Conservation (phyloP, 225 moss, liverwort and hornwort species). For the Neckera pumila region DNA sequence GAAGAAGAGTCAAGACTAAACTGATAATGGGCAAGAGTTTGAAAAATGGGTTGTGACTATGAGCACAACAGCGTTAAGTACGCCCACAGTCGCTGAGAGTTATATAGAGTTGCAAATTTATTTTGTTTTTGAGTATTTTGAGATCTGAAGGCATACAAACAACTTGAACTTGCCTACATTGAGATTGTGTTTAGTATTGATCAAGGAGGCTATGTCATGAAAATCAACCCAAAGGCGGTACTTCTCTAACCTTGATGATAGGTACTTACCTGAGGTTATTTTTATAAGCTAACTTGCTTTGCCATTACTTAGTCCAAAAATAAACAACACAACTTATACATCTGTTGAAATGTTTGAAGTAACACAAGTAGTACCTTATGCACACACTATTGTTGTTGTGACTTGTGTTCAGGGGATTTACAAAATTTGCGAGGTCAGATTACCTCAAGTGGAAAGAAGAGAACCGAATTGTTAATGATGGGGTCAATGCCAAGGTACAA, state of each 20-base stretch:
- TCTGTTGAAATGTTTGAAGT: neutral
- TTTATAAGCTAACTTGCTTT: neutral
- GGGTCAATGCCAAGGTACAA: constrained; percentile 43
- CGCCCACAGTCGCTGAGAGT: neutral
- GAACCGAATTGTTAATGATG: constrained; percentile 39
- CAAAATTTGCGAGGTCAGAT: constrained; percentile 29
- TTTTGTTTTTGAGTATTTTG: too few species aligned
- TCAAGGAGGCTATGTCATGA: neutral
- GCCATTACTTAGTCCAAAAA: neutral
- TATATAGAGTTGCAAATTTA: neutral
- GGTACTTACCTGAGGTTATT: neutral
- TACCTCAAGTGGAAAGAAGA: constrained; percentile 60
- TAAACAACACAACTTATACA: too few species aligned
- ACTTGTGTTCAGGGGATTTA: constrained; percentile 30
- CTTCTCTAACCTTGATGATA: neutral
- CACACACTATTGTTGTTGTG: neutral
- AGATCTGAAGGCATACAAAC: neutral
- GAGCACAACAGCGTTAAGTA: neutral
- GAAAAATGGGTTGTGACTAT: neutral
- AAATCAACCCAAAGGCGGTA: neutral
- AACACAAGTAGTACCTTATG: neutral
- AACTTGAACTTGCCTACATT: neutral
- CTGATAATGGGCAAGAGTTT: neutral
- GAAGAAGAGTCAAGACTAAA: neutral
- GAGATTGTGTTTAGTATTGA: neutral